A percentile compares a stretch with the other conserved stretches of the same genome.
Evolutionary conservation across 2,329 filamentous ascomycete genomes (phyloP).

Genomic region (Thielaviopsis punctulata): DNA sequence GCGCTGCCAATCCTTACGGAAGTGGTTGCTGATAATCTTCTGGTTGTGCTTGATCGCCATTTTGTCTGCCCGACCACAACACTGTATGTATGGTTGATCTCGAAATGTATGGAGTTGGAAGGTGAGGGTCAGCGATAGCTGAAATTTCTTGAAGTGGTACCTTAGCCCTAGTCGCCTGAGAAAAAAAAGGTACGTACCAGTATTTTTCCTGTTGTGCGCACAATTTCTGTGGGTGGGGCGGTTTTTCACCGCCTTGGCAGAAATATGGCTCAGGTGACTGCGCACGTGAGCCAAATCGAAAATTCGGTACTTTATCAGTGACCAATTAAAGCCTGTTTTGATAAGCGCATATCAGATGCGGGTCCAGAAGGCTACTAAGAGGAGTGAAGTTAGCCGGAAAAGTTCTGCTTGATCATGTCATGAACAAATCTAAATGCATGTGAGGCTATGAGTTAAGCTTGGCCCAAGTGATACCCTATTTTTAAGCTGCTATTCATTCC

Average conservation of each 20-base stretch:
- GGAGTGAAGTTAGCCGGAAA: constrained; percentile 1
- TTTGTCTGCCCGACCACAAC: constrained; percentile 12
- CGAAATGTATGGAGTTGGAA: constrained; percentile 11
- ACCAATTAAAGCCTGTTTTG: constrained; percentile 4
- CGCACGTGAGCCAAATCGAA: constrained; percentile 9
- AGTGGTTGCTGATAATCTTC: constrained; percentile 94
- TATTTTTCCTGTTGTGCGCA: constrained; percentile 8
- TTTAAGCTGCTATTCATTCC: background rate
- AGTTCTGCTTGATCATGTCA: constrained; percentile 4
- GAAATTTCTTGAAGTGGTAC: constrained; percentile 13
- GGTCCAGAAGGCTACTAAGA: background rate
- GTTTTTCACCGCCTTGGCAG: constrained; percentile 9
- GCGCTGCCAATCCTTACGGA: constrained; percentile 99
- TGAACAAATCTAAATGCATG: constrained; percentile 5
- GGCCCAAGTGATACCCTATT: background rate
- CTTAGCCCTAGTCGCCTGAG: constrained; percentile 12
- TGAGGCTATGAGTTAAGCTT: background rate
- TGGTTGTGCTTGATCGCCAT: constrained; percentile 99
- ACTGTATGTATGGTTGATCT: constrained; percentile 12
- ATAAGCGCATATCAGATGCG: constrained; percentile 3
- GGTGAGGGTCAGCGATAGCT: constrained; percentile 12
- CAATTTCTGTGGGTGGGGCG: constrained; percentile 8
- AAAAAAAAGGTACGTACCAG: constrained; percentile 13
- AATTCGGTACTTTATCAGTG: constrained; percentile 1
- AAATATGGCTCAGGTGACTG: background rate